Base-by-base conservation (phyloP, 2,329 filamentous ascomycete species). In the Venturia pyrina region DNA sequence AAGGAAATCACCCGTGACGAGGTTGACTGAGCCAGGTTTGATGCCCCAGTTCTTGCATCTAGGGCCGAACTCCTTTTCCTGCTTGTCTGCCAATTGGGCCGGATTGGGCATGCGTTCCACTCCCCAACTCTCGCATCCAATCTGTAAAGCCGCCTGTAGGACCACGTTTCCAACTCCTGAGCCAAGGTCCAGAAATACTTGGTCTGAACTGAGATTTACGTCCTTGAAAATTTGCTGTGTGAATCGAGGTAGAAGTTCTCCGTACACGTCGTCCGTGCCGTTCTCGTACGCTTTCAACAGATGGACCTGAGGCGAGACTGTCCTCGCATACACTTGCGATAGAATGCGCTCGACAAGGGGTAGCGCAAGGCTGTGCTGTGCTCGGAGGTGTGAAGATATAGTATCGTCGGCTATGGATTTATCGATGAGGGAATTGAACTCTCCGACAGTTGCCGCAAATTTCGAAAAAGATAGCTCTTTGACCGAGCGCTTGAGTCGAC, bases 111-210 rank as follows among this genome's bases (percentile, higher is more conserved):
- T 96, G 83, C 96, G 91, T 76, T 99, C 95, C 72, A 93, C 96
- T 37, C 95, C 95, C 88, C 92, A 97, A 76, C 89, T 93, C 74
- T 96, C 91, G 75, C 92, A 96, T 21, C 95, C 95, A 64, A 93
- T 87, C 75, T 99, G 91, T 24, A 99, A 83, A 0, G 95, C 95
- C 1, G 93, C 92, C 75, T 99, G 95, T 63, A 99, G 80, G 34
- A 95, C 92, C 2, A 98, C 93, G 73, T 98, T 99, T 61, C 93
- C 95, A 19, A 98, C 95, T 40, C 95, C 95, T 1, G 93, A 98
- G 62, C 95, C 95, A 17, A 99, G 83, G 73, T 99, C 95, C 67
- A 99, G 88, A 74, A 99, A 98, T 46, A 96, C 86, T 71, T 96
- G 89, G 62, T 88, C 85, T 0, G 90, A 93, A 67, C 86, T 92